Conservation (phyloP, 1,139 yeast genomes). For the Diutina siamensis region DNA sequence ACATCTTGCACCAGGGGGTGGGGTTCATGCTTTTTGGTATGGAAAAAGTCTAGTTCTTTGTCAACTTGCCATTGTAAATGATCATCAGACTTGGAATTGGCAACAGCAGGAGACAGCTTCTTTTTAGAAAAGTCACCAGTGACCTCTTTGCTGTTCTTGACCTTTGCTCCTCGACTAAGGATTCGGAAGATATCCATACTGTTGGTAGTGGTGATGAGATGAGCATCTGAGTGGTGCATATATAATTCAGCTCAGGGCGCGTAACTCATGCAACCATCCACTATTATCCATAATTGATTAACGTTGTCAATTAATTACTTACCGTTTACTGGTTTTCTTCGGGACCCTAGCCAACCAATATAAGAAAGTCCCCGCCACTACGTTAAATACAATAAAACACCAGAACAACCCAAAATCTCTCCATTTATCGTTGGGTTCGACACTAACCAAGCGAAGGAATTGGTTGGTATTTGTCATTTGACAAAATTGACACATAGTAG, state of each 20-base stretch:
- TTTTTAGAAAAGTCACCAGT: conserved; percentile 37
- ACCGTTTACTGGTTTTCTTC: conserved; percentile 12
- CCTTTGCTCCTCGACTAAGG: conserved; percentile 72
- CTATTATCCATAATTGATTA: too few species aligned
- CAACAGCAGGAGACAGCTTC: conserved; percentile 10
- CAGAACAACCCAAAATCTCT: conserved; percentile 41
- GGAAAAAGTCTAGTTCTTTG: conserved; percentile 62
- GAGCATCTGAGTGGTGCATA: not conserved
- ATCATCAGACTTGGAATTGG: conserved; percentile 8
- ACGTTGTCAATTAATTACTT: too few species aligned
- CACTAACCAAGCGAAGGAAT: conserved; percentile 12
- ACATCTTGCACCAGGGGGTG: conserved; percentile 7
- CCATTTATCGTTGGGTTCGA: conserved; percentile 38
- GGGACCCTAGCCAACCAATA: conserved; percentile 22
- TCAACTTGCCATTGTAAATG: conserved; percentile 34
- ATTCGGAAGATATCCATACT: conserved; percentile 87
- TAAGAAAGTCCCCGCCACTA: conserved; percentile 13
- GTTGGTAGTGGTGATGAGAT: not conserved
- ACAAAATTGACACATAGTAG: conserved; percentile 11
- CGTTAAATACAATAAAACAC: conserved; percentile 19
- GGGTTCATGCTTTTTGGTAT: conserved; percentile 31
- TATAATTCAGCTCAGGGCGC: not conserved
- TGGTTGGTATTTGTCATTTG: conserved; percentile 21
- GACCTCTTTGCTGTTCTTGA: conserved; percentile 41
- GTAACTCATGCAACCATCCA: not conserved